A percentile compares a stretch with the other conserved stretches of the same genome.
Evolutionary conservation across 345 rosid species (phyloP).

Genomic region (Aquilaria malaccensis): DNA sequence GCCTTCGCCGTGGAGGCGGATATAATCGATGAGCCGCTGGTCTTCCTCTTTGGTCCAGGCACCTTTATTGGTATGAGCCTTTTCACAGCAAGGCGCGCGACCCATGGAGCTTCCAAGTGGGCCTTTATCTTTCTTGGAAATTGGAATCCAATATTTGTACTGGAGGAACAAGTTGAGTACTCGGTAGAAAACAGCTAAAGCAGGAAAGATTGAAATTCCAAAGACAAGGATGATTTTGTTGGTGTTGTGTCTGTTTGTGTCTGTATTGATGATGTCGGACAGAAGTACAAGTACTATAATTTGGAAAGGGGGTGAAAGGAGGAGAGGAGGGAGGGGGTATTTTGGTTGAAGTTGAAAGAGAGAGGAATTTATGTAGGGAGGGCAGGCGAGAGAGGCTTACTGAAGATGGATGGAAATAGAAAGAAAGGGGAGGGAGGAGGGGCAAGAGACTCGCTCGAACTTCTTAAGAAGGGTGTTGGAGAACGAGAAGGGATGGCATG

Average conservation of each 20-base stretch:
- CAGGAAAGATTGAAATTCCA: too few species aligned
- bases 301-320: background rate
- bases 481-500: slow-evolving; percentile 6
- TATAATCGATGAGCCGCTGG: slow-evolving; percentile 64
- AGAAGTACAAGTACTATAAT: too few species aligned
- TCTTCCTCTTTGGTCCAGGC: slow-evolving; percentile 95
- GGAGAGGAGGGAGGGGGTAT: background rate
- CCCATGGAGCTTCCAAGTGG: slow-evolving; percentile 40
- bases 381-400: background rate
- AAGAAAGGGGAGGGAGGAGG: background rate
- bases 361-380: slow-evolving; percentile 1
- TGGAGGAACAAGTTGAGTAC: background rate
- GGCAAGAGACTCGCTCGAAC: background rate
- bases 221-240: too few species aligned
- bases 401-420: slow-evolving; percentile 2
- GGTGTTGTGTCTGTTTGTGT: too few species aligned
- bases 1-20: slow-evolving; percentile 75
- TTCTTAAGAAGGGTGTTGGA: slow-evolving; percentile 2
- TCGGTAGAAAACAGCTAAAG: background rate
- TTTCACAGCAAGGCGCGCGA: slow-evolving; percentile 84
- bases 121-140: background rate
- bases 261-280: too few species aligned
- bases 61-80: slow-evolving; percentile 84
- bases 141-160: background rate
- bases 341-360: slow-evolving; percentile 1